Percentiles rank a stretch among this genome's conserved stretches.
Conservation (phyloP, 176 grass and related monocot genomes). For the Oryza meyeriana region DNA sequence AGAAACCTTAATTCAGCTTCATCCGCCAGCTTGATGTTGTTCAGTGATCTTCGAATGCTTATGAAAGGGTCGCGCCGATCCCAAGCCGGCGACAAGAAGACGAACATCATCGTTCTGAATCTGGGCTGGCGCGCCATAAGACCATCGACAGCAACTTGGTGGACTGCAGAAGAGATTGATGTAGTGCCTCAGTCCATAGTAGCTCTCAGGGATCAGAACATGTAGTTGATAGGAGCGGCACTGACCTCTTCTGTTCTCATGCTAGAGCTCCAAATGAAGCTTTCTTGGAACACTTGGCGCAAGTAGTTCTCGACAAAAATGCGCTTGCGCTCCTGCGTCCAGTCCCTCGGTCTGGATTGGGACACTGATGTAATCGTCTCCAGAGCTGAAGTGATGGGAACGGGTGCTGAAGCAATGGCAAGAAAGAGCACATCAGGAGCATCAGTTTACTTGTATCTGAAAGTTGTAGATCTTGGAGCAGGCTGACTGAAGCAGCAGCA, state of each 20-base stretch:
- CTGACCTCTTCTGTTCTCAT: conserved; percentile 60
- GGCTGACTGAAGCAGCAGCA: not conserved
- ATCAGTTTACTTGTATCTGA: not conserved
- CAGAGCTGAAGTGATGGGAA: conserved; percentile 89
- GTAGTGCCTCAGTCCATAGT: conserved; percentile 4
- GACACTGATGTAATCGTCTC: conserved; percentile 82
- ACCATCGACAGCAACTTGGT: conserved; percentile 78
- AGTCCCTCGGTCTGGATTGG: conserved; percentile 84
- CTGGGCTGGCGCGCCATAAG: conserved; percentile 73
- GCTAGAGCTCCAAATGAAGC: conserved; percentile 55
- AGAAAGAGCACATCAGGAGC: not conserved
- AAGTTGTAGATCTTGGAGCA: not conserved
- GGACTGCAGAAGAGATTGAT: conserved; percentile 41
- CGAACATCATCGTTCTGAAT: conserved; percentile 81
- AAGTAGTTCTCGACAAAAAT: conserved; percentile 78
- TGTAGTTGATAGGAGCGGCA: not conserved
- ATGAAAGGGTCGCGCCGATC: conserved; percentile 89
- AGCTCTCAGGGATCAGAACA: not conserved
- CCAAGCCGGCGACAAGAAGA: conserved; percentile 73
- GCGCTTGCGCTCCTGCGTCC: conserved; percentile 77
- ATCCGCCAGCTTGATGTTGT: conserved; percentile 80
- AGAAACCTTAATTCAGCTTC: too few species aligned
- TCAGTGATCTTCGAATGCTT: conserved; percentile 65
- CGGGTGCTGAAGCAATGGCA: conserved; percentile 51
- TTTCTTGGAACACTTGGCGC: conserved; percentile 46